A percentile compares a stretch with the other conserved stretches of the same genome.
These are phyloP conservation scores for Curvularia sp. DNA, from an alignment of 2,329 filamentous ascomycete genomes.

Conservation along the genomic window DNA sequence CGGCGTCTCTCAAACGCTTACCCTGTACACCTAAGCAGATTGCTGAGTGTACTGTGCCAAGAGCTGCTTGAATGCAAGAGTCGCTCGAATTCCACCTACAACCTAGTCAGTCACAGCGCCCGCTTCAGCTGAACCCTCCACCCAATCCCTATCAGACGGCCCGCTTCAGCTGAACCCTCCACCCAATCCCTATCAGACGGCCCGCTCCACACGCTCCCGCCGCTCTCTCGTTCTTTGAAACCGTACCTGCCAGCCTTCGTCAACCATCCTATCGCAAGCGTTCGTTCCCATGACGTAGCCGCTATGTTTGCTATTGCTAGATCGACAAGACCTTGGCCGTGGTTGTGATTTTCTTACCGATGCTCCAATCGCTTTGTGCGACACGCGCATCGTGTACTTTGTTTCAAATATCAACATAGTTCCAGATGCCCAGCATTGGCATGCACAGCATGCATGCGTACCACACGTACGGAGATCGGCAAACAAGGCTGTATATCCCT, in stretches of 20 bases:
- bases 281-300: not conserved
- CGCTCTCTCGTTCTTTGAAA: not conserved
- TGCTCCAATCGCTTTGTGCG: not conserved
- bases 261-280: not conserved
- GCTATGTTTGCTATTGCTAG: not conserved
- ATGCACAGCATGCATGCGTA: not conserved
- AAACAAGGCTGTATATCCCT: not conserved
- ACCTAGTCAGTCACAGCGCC: not conserved
- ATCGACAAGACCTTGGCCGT: not conserved
- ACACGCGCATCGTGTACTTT: not conserved
- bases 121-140: not conserved
- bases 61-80: not conserved
- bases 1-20: not conserved
- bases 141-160: not conserved
- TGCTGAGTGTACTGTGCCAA: not conserved
- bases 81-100: not conserved
- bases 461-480: not conserved
- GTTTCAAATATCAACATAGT: not conserved
- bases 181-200: not conserved
- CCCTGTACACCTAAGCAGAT: not conserved
- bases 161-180: not conserved
- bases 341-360: not conserved
- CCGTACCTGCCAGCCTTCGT: not conserved
- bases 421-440: not conserved
- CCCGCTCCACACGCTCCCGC: not conserved